phyloP scores from a whole-genome alignment of 2,329 filamentous ascomycete genomes.

The Tricladium varicosporioides region DNA sequence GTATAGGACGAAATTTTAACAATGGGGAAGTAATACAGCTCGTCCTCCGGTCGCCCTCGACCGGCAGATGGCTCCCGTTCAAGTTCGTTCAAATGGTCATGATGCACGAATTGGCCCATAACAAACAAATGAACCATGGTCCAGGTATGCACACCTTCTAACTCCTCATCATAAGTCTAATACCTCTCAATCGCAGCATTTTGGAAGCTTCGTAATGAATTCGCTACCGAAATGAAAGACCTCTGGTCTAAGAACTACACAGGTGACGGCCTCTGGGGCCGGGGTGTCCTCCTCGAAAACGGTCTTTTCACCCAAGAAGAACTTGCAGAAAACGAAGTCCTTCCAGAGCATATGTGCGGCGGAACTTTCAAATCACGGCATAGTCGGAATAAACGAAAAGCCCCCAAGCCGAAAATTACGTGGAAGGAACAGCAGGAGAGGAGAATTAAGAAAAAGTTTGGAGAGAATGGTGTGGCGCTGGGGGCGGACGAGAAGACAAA shows the following conservation, averaged over 20 bases:
- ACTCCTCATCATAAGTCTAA: background rate
- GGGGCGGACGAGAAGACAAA: constrained; percentile 57
- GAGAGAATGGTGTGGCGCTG: constrained; percentile 37
- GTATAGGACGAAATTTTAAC: constrained; percentile 78
- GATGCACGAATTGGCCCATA: constrained; percentile 84
- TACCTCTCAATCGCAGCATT: constrained; percentile 52
- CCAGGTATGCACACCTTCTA: constrained; percentile 21
- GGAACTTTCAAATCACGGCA: constrained; percentile 68
- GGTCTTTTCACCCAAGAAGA: constrained; percentile 57
- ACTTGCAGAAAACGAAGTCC: constrained; percentile 50
- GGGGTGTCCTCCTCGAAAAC: constrained; percentile 60
- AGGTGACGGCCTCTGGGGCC: constrained; percentile 82
- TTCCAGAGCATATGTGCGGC: constrained; percentile 75
- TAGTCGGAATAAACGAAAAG: constrained; percentile 46
- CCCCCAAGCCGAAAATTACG: constrained; percentile 40
- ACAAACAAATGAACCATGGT: constrained; percentile 89
- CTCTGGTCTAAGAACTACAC: constrained; percentile 71
- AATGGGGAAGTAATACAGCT: constrained; percentile 84
- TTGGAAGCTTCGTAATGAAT: constrained; percentile 75
- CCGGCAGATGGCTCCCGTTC: constrained; percentile 74
- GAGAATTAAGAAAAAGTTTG: constrained; percentile 59
- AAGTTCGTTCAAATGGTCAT: constrained; percentile 89
- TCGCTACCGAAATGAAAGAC: constrained; percentile 66
- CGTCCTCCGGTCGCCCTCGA: constrained; percentile 66
- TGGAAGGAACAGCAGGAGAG: constrained; percentile 45